Percentiles rank a stretch among this genome's conserved stretches.
Evolutionary conservation across 139 green algal genomes (phyloP).

Genomic region (Astrephomene gubernaculifera): DNA sequence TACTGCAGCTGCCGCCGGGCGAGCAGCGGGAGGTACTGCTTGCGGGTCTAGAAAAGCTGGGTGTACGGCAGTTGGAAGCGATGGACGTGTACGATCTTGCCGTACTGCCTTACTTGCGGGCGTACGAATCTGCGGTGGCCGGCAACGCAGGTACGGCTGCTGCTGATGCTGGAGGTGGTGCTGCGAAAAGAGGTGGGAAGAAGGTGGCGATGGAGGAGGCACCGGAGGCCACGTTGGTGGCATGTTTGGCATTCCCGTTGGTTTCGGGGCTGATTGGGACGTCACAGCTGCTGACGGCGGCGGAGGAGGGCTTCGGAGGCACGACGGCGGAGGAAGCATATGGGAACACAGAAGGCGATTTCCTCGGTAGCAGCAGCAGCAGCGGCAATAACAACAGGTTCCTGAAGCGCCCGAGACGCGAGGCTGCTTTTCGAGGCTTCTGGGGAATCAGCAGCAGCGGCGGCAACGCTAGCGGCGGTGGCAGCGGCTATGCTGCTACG

Average conservation of each 20-base stretch:
- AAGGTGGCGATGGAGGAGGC: background rate
- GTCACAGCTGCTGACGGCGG: no score
- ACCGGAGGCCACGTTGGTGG: background rate
- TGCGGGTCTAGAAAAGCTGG: slow-evolving; percentile 3
- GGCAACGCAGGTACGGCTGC: background rate
- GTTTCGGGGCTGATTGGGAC: background rate
- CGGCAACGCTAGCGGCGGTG: no score
- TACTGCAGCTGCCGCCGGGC: background rate
- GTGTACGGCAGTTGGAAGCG: slow-evolving; percentile 10
- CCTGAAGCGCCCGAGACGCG: no score
- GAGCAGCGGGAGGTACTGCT: slow-evolving; percentile 17
- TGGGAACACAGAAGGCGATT: no score
- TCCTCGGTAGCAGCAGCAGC: no score
- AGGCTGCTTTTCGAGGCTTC: no score
- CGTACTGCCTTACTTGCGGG: background rate
- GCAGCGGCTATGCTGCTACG: no score
- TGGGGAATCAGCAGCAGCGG: no score
- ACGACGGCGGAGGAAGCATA: no score
- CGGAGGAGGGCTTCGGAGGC: no score
- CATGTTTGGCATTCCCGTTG: slow-evolving; percentile 18
- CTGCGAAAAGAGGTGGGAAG: background rate
- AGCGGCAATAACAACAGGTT: no score
- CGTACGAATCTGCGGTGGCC: background rate
- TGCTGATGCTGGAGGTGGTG: background rate
- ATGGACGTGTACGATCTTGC: slow-evolving; percentile 4